These are phyloP conservation scores for Nitzschia sp. DNA, from an alignment of 108 stramenopile species.

Conservation along the genomic window DNA sequence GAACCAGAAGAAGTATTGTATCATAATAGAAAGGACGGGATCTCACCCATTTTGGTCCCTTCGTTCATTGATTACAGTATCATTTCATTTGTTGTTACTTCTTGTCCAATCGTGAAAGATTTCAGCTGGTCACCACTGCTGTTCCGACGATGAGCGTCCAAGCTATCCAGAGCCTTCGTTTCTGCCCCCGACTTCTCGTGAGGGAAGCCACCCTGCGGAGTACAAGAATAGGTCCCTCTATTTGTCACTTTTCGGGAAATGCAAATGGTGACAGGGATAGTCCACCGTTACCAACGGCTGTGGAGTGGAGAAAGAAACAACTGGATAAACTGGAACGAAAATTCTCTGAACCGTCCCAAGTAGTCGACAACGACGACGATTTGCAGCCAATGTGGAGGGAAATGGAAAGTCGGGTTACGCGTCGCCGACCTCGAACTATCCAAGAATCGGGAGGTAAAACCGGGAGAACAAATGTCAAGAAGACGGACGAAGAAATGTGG, in stretches of 20 bases:
- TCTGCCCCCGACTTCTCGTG: too few species aligned
- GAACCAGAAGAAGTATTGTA: too few species aligned
- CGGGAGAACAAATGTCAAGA: constrained; percentile 70
- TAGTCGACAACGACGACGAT: constrained; percentile 62
- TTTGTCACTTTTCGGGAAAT: not conserved
- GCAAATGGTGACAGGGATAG: not conserved
- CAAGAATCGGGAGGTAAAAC: constrained; percentile 59
- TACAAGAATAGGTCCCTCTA: too few species aligned
- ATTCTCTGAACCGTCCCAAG: constrained; percentile 23
- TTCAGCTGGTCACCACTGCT: too few species aligned
- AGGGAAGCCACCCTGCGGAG: too few species aligned
- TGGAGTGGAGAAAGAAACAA: constrained; percentile 51
- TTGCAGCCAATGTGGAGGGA: constrained; percentile 90
- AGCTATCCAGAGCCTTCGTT: too few species aligned
- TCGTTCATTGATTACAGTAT: too few species aligned
- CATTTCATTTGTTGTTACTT: too few species aligned
- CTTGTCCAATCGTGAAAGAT: too few species aligned
- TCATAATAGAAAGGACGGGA: too few species aligned
- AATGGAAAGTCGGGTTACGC: constrained; percentile 84
- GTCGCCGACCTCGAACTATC: constrained; percentile 56
- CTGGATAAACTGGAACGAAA: constrained; percentile 37
- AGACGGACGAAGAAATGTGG: constrained; percentile 88
- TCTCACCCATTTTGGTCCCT: too few species aligned
- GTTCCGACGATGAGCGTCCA: too few species aligned
- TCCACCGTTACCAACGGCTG: not conserved